phyloP scores from a whole-genome alignment of 139 green algal species.

The Pleodorina starrii region DNA sequence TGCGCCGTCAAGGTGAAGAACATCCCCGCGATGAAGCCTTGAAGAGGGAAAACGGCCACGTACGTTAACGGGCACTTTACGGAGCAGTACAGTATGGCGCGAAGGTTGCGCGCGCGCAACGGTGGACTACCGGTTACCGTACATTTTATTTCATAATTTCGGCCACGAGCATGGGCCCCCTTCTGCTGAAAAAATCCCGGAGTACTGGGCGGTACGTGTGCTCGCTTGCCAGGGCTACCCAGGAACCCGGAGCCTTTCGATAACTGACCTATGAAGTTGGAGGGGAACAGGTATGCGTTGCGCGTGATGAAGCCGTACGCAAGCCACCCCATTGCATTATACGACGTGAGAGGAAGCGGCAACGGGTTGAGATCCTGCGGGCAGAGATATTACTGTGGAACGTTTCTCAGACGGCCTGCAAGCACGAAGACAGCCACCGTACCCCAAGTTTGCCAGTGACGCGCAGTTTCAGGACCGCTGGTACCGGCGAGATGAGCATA shows the following conservation, averaged over 20 bases:
- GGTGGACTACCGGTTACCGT: no score
- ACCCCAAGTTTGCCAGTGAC: conserved; percentile 1
- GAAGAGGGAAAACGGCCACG: no score
- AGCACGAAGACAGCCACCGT: neutral
- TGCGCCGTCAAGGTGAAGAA: conserved; percentile 32
- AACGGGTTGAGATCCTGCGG: conserved; percentile 9
- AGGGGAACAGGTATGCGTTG: conserved; percentile 34
- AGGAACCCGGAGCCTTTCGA: no score
- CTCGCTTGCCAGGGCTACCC: no score
- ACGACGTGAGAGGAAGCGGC: neutral
- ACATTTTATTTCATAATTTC: no score
- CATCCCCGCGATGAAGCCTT: conserved; percentile 12
- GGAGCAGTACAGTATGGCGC: no score
- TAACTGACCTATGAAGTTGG: conserved; percentile 20
- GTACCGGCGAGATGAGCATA: conserved; percentile 21
- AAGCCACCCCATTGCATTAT: conserved; percentile 7
- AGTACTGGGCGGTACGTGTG: no score
- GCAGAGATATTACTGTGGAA: neutral
- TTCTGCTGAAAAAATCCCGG: no score
- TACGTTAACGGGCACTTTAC: no score
- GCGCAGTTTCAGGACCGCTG: neutral
- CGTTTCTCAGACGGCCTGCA: no score
- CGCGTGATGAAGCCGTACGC: neutral
- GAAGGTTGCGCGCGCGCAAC: no score
- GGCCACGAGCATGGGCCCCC: no score